phyloP scores from a whole-genome alignment of 2,329 filamentous ascomycete genomes.

The Verticillium dahliae region DNA sequence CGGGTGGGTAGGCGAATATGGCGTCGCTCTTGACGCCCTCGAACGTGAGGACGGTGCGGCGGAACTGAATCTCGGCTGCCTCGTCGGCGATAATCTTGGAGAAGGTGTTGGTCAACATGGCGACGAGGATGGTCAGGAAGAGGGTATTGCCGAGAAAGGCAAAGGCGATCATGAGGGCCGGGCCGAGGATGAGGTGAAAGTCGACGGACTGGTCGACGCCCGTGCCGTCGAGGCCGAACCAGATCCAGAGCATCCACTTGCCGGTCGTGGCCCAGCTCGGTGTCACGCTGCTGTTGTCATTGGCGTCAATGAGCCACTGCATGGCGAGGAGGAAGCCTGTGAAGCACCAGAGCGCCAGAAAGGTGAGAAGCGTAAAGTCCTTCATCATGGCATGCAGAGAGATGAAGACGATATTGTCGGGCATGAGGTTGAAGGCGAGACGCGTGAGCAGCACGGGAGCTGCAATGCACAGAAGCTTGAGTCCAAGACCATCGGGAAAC shows the following conservation, averaged over 20 bases:
- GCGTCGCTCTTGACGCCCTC: slow-evolving; percentile 82
- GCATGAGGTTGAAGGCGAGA: slow-evolving; percentile 75
- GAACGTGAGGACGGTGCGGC: slow-evolving; percentile 72
- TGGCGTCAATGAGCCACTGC: slow-evolving; percentile 66
- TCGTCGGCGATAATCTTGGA: slow-evolving; percentile 70
- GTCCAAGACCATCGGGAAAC: slow-evolving; percentile 55
- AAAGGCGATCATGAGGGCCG: slow-evolving; percentile 74
- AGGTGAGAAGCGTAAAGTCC: slow-evolving; percentile 70
- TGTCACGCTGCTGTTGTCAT: slow-evolving; percentile 28
- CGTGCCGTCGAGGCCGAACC: slow-evolving; percentile 77
- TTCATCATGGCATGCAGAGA: slow-evolving; percentile 78
- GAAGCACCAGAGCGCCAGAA: slow-evolving; percentile 76
- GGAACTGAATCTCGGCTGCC: slow-evolving; percentile 75
- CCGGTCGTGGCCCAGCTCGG: slow-evolving; percentile 52
- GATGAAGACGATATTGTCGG: slow-evolving; percentile 78
- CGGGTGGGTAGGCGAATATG: slow-evolving; percentile 75
- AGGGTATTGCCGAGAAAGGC: slow-evolving; percentile 82
- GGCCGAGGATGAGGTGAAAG: slow-evolving; percentile 73
- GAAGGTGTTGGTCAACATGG: slow-evolving; percentile 81
- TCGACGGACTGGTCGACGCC: slow-evolving; percentile 56
- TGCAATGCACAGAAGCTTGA: slow-evolving; percentile 71
- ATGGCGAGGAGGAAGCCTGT: slow-evolving; percentile 74
- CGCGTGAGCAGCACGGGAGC: slow-evolving; percentile 73
- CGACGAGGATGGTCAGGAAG: slow-evolving; percentile 83
- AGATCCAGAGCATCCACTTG: slow-evolving; percentile 92